Evolutionary conservation across 2,329 filamentous ascomycete genomes (phyloP), one percentile per base, ranked within the genome.

Genomic region (Diaporthe sp.): DNA sequence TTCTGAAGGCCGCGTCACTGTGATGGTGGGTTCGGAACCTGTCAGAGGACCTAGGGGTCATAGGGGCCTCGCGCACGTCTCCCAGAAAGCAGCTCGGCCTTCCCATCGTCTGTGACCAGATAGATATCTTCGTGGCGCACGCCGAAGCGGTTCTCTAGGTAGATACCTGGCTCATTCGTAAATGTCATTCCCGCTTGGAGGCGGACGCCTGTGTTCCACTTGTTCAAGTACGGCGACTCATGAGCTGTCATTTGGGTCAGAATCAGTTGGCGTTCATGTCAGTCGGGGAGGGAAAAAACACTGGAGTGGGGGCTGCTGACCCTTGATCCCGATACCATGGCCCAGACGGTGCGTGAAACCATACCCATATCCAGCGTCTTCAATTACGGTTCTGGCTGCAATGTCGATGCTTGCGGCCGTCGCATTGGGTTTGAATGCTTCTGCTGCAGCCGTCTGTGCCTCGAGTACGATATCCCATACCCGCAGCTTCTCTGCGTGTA

Each of bases 311-410:
- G 22, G 25, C 47, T 37, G n/a, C 25, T 77, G n/a, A 81, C 81
- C 82, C 81, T 92, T 92, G 79, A 93, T 92, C 0, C 91, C 91
- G 63, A 93, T 92, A 1, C 91, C 88, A 77, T 93, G 91, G 1
- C 91, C 91, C 1, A 92, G 83, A 1, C 91, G 86, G 77, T 92
- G 91, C 1, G 90, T 92, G 76, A 92, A 92, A 0, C 84, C 85
- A 27, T 86, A 82, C 0, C 88, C 89, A 74, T 92, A 92, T 0
- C 90, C 90, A 0, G 89, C 90, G 15, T 86, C 80, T 17, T 87
- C 85, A 66, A 92, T 92, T 27, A 92, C 84, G 0, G 82, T 81
- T 2, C 90, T 85, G 8, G 91, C 91, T 1, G 91, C 90, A 53
- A 92, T 86, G 75, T 92, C 91, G 2, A 92, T 88, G 53, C 85